phyloP scores from a whole-genome alignment of 495 filamentous ascomycete species.

The Apodospora peruviana region DNA sequence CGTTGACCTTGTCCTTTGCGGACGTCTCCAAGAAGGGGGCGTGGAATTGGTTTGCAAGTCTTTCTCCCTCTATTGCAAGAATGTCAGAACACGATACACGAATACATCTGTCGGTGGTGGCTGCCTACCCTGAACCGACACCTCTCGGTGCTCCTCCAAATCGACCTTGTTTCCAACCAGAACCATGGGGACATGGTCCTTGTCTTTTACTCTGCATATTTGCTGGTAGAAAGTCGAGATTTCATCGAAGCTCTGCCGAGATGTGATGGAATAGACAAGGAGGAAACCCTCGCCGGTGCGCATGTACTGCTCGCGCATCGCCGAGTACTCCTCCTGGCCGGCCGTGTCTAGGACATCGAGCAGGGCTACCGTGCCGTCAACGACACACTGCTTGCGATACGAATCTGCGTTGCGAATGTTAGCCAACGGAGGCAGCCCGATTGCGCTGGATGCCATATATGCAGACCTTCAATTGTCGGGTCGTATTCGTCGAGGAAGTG shows the following conservation, averaged over 20 bases:
- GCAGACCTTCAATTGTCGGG: slow-evolving; percentile 95
- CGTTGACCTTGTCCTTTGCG: slow-evolving; percentile 94
- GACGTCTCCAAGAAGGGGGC: slow-evolving; percentile 99
- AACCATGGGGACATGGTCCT: slow-evolving; percentile 98
- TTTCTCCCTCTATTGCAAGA: slow-evolving; percentile 69
- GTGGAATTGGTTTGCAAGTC: slow-evolving; percentile 76
- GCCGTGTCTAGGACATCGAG: slow-evolving; percentile 97
- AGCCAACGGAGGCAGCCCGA: slow-evolving; percentile 1
- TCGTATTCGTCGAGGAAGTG: slow-evolving; percentile 99
- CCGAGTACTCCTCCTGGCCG: slow-evolving; percentile 97
- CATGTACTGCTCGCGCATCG: slow-evolving; percentile 99
- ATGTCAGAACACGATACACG: no score
- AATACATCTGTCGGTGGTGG: no score
- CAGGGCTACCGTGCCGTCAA: slow-evolving; percentile 95
- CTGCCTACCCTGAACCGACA: no score
- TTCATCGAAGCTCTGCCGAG: slow-evolving; percentile 94
- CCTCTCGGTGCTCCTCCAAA: slow-evolving; percentile 84
- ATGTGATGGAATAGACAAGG: slow-evolving; percentile 96
- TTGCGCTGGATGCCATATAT: neutral
- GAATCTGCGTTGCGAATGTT: slow-evolving; percentile 59
- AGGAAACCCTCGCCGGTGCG: slow-evolving; percentile 97
- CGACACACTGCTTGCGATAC: slow-evolving; percentile 98
- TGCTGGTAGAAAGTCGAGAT: slow-evolving; percentile 98
- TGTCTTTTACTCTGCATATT: slow-evolving; percentile 96
- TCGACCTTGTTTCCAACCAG: slow-evolving; percentile 99